Evolutionary conservation across 2,329 filamentous ascomycete genomes (phyloP), one percentile per base, ranked within the genome.

Genomic region (Plectosphaerella plurivora): DNA sequence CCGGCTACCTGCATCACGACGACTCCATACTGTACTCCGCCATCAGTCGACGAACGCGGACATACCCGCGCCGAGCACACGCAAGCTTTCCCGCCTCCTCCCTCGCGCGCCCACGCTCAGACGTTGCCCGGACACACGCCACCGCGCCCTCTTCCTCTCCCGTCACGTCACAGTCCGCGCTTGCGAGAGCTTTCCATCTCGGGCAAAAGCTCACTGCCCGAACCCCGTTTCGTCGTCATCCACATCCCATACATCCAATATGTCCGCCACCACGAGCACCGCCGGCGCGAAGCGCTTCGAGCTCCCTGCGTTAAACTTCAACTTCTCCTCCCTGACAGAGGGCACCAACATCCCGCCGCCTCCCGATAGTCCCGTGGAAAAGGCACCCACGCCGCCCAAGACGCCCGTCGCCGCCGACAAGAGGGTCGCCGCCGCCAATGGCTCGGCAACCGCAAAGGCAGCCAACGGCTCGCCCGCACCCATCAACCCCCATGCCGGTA

Each of bases 281-380:
- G 33, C 22, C 8, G 16, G 57, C 14, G 49, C 61, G 20, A 66
- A 64, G 53, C 72, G 71, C 59, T 84, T 84, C 57, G 77, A 83
- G 68, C 74, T 84, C 53, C 81, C 81, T 9, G 75, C 73, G 46
- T 73, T 84, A 55, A 71, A 84, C 57, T 74, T 84, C 68, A 76
- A 82, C 58, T 82, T 83, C 60, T 73, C 75, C 54, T 81, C 76
- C 46, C 70, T 84, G 62, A 84, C 81, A 44, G 81, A 84, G 41
- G 81, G 81, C 51, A 84, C 81, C 63, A 63, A 81, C 61, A 84
- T 84, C 58, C 81, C 81, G 44, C 78, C 81, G 28, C 81, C 81
- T 22, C 72, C 71, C 46, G 79, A 79, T 16, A 83, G 80, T 47
- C 81, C 81, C 46, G 66, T 76, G 50, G 67, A 73, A 59, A 75